phyloP scores from a whole-genome alignment of 2,329 filamentous ascomycete species.

The Pseudogymnoascus sp. region DNA sequence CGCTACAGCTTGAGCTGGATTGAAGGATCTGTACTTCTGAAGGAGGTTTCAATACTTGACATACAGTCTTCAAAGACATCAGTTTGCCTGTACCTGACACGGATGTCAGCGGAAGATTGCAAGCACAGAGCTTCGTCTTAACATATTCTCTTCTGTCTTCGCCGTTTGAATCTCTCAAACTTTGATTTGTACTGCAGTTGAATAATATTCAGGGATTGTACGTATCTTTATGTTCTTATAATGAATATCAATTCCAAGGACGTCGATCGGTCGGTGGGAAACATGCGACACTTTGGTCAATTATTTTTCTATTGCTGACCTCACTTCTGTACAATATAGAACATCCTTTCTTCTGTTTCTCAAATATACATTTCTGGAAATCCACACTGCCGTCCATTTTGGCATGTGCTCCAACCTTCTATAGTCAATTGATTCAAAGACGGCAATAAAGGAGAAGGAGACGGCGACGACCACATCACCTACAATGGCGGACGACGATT shows the following conservation, averaged over 20 bases:
- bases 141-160: conserved; percentile 34
- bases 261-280: conserved; percentile 17
- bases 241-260: conserved; percentile 28
- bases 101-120: conserved; percentile 32
- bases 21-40: conserved; percentile 8
- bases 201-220: conserved; percentile 29
- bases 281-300: background rate
- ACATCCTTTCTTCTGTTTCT: conserved; percentile 6
- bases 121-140: conserved; percentile 61
- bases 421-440: background rate
- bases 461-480: background rate
- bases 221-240: conserved; percentile 28
- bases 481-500: conserved; percentile 61
- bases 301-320: conserved; percentile 10
- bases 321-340: conserved; percentile 9
- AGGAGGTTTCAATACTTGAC: conserved; percentile 5
- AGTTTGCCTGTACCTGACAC: conserved; percentile 8
- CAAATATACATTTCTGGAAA: conserved; percentile 8
- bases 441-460: background rate
- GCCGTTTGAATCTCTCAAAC: conserved; percentile 29
- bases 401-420: conserved; percentile 4
- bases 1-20: conserved; percentile 6
- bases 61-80: conserved; percentile 8
- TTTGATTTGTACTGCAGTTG: conserved; percentile 24
- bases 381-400: background rate